phyloP scores from a whole-genome alignment of 176 grass and related monocot genomes.

The Poa annua region DNA sequence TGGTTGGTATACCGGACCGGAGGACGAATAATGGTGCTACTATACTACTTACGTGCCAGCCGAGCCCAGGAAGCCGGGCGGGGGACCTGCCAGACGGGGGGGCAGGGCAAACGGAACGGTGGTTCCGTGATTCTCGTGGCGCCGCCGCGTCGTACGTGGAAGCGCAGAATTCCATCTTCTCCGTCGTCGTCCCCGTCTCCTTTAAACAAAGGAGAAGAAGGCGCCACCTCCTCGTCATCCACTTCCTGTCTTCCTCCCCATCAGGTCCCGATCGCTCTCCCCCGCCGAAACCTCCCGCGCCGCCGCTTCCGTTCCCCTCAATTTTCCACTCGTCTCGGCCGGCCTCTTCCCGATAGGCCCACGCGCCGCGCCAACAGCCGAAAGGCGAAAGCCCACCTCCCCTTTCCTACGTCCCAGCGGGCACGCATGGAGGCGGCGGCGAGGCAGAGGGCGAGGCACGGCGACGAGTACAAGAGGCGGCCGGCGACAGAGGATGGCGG shows the following conservation, averaged over 20 bases:
- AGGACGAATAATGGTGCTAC: slow-evolving; percentile 12
- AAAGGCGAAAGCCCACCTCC: neutral
- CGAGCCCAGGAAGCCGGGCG: slow-evolving; percentile 32
- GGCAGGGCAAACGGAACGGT: neutral
- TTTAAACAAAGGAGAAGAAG: neutral
- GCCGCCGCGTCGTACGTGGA: slow-evolving; percentile 11
- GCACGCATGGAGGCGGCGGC: slow-evolving; percentile 53
- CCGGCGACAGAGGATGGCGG: neutral
- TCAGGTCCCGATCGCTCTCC: neutral
- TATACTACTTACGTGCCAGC: slow-evolving; percentile 33
- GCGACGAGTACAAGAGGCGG: slow-evolving; percentile 32
- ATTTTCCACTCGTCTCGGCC: neutral
- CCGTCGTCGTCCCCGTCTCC: neutral
- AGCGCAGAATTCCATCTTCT: neutral
- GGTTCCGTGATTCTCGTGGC: neutral
- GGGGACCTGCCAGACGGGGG: slow-evolving; percentile 43
- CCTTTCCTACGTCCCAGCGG: too few species aligned
- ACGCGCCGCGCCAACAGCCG: neutral
- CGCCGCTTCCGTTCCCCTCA: neutral
- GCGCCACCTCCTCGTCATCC: neutral
- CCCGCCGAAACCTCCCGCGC: neutral
- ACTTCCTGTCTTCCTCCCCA: neutral
- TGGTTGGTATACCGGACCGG: neutral
- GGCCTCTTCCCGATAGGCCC: neutral
- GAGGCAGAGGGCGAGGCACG: slow-evolving; percentile 44